A percentile compares a stretch with the other conserved stretches of the same genome.
These are phyloP conservation scores for Colletotrichum orbiculare DNA, from an alignment of 2,329 filamentous ascomycete species.

Conservation along the genomic window DNA sequence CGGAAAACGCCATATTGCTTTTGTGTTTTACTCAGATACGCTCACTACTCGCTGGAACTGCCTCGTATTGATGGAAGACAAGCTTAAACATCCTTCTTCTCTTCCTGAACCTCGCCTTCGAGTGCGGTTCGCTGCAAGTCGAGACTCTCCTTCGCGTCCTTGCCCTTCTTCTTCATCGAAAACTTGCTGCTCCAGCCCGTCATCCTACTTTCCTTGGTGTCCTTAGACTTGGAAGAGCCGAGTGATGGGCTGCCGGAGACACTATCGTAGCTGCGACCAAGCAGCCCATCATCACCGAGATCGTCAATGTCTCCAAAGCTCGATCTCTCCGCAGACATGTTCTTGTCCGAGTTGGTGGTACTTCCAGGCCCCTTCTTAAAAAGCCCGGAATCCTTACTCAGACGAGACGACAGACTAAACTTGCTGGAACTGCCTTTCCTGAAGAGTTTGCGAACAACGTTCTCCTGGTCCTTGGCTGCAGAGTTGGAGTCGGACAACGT, in stretches of 20 bases:
- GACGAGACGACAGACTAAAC: conserved; percentile 69
- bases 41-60: conserved; percentile 14
- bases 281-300: conserved; percentile 56
- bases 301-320: conserved; percentile 69
- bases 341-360: conserved; percentile 67
- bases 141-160: conserved; percentile 65
- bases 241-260: conserved; percentile 66
- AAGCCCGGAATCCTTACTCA: conserved; percentile 64
- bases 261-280: conserved; percentile 67
- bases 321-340: conserved; percentile 64
- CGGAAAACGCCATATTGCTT: not conserved
- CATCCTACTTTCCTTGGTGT: conserved; percentile 61
- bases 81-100: conserved; percentile 34
- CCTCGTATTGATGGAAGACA: conserved; percentile 2
- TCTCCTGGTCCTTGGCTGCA: conserved; percentile 62
- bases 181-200: conserved; percentile 62
- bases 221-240: conserved; percentile 60
- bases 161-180: conserved; percentile 70
- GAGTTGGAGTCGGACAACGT: conserved; percentile 64
- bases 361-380: conserved; percentile 71
- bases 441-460: conserved; percentile 69
- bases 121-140: conserved; percentile 56
- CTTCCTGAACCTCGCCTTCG: conserved; percentile 30
- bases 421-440: conserved; percentile 75
- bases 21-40: conserved; percentile 11